These are phyloP conservation scores for Calcarisporium arbuscula DNA, from an alignment of 2,329 filamentous ascomycete genomes.

Conservation along the genomic window DNA sequence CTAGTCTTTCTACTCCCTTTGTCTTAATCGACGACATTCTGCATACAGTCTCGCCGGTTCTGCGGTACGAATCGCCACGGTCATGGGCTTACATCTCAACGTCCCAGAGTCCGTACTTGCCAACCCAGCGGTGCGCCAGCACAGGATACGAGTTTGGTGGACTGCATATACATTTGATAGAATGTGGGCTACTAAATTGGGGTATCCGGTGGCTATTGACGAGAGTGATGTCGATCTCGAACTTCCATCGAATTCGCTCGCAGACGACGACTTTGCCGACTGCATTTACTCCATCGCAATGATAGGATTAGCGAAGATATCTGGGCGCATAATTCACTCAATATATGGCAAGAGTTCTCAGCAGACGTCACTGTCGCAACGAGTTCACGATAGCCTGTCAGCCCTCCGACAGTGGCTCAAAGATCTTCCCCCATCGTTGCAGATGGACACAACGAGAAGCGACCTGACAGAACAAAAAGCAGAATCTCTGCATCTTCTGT, in stretches of 20 bases:
- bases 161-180: conserved; percentile 38
- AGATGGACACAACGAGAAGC: conserved; percentile 19
- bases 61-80: conserved; percentile 34
- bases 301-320: conserved; percentile 29
- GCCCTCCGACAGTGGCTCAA: conserved; percentile 24
- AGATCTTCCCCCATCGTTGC: conserved; percentile 22
- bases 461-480: conserved; percentile 14
- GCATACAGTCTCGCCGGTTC: conserved; percentile 37
- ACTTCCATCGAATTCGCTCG: conserved; percentile 27
- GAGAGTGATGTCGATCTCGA: conserved; percentile 42
- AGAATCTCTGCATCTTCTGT: conserved; percentile 26
- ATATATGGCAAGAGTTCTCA: conserved; percentile 25
- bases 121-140: conserved; percentile 30
- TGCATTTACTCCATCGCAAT: conserved; percentile 25
- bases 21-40: conserved; percentile 37
- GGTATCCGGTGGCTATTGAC: conserved; percentile 39
- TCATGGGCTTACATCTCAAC: conserved; percentile 37
- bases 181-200: conserved; percentile 42
- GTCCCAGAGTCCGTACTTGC: conserved; percentile 31
- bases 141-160: conserved; percentile 36
- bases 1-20: conserved; percentile 37
- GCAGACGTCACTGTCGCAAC: conserved; percentile 21
- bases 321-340: conserved; percentile 20
- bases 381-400: conserved; percentile 24
- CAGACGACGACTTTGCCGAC: conserved; percentile 25